These are phyloP conservation scores for Fusarium sp. DNA, from an alignment of 2,329 filamentous ascomycete species.

Conservation along the genomic window DNA sequence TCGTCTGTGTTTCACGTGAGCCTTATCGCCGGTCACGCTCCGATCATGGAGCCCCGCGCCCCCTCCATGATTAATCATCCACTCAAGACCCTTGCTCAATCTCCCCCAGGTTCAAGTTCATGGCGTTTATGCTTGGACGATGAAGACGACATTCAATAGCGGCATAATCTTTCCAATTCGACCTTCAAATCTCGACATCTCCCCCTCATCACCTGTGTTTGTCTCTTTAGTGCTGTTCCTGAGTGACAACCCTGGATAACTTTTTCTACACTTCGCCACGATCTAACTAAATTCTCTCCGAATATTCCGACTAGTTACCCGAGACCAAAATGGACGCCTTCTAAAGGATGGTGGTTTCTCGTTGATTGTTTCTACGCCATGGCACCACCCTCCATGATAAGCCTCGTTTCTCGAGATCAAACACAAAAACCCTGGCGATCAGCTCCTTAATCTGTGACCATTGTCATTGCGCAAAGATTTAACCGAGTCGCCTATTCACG, in stretches of 20 bases:
- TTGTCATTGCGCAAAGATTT: constrained; percentile 5
- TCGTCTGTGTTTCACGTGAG: constrained; percentile 9
- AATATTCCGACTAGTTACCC: constrained; percentile 31
- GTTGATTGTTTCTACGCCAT: constrained; percentile 63
- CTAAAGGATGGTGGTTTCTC: constrained; percentile 67
- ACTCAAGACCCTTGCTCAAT: constrained; percentile 4
- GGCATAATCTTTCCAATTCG: neutral
- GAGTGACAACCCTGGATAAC: neutral
- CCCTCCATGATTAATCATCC: constrained; percentile 20
- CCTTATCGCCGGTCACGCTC: constrained; percentile 17
- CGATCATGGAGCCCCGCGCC: constrained; percentile 26
- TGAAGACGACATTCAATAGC: neutral
- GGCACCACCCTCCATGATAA: constrained; percentile 69
- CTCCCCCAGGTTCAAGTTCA: constrained; percentile 9
- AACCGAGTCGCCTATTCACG: neutral
- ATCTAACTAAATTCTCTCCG: constrained; percentile 10
- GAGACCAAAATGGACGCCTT: constrained; percentile 55
- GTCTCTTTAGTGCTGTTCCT: neutral
- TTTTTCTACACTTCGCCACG: constrained; percentile 30
- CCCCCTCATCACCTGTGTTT: neutral
- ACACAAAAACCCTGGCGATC: constrained; percentile 13
- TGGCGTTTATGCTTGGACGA: neutral
- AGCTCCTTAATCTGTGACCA: neutral
- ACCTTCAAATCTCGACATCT: neutral
- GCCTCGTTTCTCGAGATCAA: constrained; percentile 51